These are phyloP conservation scores for Saccharomycopsis selenospora DNA, from an alignment of 805 yeast genomes.

Conservation along the genomic window DNA sequence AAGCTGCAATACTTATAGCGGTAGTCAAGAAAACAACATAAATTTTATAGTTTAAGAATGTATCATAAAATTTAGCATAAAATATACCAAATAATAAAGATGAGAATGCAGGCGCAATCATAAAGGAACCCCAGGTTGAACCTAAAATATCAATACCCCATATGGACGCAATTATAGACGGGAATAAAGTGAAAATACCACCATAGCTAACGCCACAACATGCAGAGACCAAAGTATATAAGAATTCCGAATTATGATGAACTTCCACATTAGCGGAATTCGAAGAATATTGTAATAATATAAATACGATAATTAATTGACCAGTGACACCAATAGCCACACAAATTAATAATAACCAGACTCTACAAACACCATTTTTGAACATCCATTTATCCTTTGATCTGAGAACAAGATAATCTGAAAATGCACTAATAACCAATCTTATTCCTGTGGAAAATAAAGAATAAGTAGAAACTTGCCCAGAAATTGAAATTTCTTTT, in stretches of 20 bases:
- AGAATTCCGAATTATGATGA: constrained; percentile 22
- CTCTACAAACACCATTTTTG: constrained; percentile 25
- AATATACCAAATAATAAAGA: constrained; percentile 58
- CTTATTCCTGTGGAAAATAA: constrained; percentile 65
- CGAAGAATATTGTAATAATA: constrained; percentile 17
- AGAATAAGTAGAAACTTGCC: constrained; percentile 56
- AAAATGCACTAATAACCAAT: constrained; percentile 54
- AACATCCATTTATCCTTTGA: constrained; percentile 14
- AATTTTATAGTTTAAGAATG: constrained; percentile 26
- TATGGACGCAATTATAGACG: constrained; percentile 71
- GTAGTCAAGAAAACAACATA: constrained; percentile 9
- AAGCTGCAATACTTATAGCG: constrained; percentile 7
- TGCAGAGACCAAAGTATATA: constrained; percentile 28
- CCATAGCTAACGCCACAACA: constrained; percentile 73
- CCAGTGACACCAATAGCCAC: constrained; percentile 32
- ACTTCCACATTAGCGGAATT: constrained; percentile 20
- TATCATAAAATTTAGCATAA: constrained; percentile 60
- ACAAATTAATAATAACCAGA: constrained; percentile 28
- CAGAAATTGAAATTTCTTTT: constrained; percentile 27
- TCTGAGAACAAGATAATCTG: constrained; percentile 47
- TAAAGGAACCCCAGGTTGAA: constrained; percentile 85
- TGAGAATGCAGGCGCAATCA: constrained; percentile 85
- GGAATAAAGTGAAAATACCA: constrained; percentile 76
- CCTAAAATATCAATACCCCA: constrained; percentile 91
- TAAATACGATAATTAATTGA: constrained; percentile 26